phyloP scores from a whole-genome alignment of 352 stramenopile species.

The Poterioochromonas sp. region DNA sequence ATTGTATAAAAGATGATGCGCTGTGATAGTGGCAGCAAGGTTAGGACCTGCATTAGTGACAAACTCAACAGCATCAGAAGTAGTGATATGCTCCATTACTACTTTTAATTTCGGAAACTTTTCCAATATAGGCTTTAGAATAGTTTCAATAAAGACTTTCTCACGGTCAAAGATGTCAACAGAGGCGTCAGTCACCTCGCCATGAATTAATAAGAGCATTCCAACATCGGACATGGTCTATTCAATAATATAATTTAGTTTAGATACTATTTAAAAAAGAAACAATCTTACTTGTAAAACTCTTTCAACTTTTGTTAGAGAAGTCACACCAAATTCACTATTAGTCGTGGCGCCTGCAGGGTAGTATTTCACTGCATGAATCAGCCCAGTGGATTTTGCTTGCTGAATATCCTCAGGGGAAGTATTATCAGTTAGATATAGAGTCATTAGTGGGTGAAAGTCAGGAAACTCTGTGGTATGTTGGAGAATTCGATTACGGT shows the following conservation, averaged over 20 bases:
- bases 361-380: conserved; percentile 96
- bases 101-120: conserved; percentile 47
- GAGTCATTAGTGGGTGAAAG: conserved; percentile 90
- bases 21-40: conserved; percentile 94
- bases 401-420: conserved; percentile 85
- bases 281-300: conserved; percentile 26
- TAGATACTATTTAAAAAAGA: conserved; percentile 5
- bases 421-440: conserved; percentile 97
- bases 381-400: conserved; percentile 67
- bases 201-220: conserved; percentile 72
- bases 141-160: conserved; percentile 84
- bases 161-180: conserved; percentile 98
- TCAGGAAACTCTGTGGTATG: conserved; percentile 29
- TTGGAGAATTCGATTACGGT: conserved; percentile 62
- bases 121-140: conserved; percentile 57
- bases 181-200: conserved; percentile 80
- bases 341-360: conserved; percentile 94
- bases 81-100: conserved; percentile 99
- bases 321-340: conserved; percentile 89
- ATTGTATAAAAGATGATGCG: conserved; percentile 98
- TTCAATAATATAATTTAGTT: conserved; percentile 34
- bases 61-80: conserved; percentile 87
- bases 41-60: conserved; percentile 70
- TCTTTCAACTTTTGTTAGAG: conserved; percentile 82
- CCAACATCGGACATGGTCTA: conserved; percentile 46